Evolutionary conservation across 805 yeast species (phyloP).

Genomic region (Yamadazyma ubonensis): DNA sequence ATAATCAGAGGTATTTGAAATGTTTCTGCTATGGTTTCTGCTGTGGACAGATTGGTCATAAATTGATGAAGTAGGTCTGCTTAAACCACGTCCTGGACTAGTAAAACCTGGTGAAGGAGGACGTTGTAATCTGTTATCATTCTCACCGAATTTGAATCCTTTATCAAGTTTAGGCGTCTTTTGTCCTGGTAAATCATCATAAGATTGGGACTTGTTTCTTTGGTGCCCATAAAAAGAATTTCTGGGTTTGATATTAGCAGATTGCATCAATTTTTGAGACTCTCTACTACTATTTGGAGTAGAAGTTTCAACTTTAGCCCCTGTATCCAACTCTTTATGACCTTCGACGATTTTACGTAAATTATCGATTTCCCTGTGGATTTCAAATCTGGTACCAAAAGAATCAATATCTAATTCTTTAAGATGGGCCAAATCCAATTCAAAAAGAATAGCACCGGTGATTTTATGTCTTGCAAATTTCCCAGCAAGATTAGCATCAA

Average conservation of each 20-base stretch:
- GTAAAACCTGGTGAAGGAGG: slow-evolving; percentile 2
- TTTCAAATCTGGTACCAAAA: slow-evolving; percentile 93
- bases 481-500: slow-evolving; percentile 70
- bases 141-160: slow-evolving; percentile 32
- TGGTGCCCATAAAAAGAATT: slow-evolving; percentile 4
- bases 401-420: slow-evolving; percentile 90
- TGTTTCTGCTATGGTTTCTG: slow-evolving; percentile 41
- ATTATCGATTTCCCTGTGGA: slow-evolving; percentile 83
- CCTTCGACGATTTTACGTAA: slow-evolving; percentile 33
- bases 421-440: slow-evolving; percentile 78
- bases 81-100: slow-evolving; percentile 2
- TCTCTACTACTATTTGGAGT: slow-evolving; percentile 12
- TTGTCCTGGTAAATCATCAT: slow-evolving; percentile 38
- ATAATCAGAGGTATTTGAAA: slow-evolving; percentile 35
- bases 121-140: slow-evolving; percentile 1
- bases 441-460: slow-evolving; percentile 80
- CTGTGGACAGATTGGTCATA: slow-evolving; percentile 42
- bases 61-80: slow-evolving; percentile 47
- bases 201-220: slow-evolving; percentile 51
- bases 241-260: neutral
- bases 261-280: slow-evolving; percentile 3
- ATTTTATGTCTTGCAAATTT: slow-evolving; percentile 86
- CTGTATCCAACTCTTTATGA: slow-evolving; percentile 2
- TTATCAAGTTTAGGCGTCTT: slow-evolving; percentile 31
- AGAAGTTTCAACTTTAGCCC: neutral